Percentiles rank a stretch among this genome's conserved stretches.
Conservation (phyloP, 768 basidiomycete species). For the Porpolomopsis calyptriformis region DNA sequence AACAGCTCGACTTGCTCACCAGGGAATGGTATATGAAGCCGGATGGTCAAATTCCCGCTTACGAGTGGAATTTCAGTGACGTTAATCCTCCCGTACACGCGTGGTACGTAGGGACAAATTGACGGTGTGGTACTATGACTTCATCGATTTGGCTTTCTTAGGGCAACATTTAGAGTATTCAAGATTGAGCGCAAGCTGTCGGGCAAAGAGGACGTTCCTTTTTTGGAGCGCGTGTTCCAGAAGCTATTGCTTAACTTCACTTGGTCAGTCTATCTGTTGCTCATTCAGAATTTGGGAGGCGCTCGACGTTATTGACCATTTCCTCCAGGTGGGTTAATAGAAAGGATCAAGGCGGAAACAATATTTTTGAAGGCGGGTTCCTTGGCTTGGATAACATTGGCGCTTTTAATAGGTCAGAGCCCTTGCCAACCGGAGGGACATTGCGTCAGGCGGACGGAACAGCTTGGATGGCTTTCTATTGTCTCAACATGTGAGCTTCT, state of each 20-base stretch:
- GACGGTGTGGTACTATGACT: neutral
- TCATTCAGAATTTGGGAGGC: neutral
- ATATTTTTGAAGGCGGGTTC: conserved; percentile 98
- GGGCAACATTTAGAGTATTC: conserved; percentile 97
- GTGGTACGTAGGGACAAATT: conserved; percentile 42
- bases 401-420: conserved; percentile 95
- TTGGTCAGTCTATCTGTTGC: conserved; percentile 43
- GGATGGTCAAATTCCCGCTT: conserved; percentile 96
- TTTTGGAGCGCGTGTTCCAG: conserved; percentile 97
- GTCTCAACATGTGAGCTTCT: conserved; percentile 89
- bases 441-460: conserved; percentile 97
- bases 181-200: conserved; percentile 97
- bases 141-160: conserved; percentile 17
- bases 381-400: conserved; percentile 97
- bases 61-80: conserved; percentile 99
- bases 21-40: conserved; percentile 99
- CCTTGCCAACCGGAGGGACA: conserved; percentile 85
- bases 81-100: conserved; percentile 99
- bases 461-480: conserved; percentile 99
- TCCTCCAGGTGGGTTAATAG: conserved; percentile 87
- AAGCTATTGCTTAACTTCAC: conserved; percentile 95
- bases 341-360: conserved; percentile 89
- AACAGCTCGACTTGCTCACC: conserved; percentile 91
- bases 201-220: conserved; percentile 80
- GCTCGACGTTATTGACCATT: neutral